phyloP scores from a whole-genome alignment of 257 asterid species.

The Nemophila menziesii region DNA sequence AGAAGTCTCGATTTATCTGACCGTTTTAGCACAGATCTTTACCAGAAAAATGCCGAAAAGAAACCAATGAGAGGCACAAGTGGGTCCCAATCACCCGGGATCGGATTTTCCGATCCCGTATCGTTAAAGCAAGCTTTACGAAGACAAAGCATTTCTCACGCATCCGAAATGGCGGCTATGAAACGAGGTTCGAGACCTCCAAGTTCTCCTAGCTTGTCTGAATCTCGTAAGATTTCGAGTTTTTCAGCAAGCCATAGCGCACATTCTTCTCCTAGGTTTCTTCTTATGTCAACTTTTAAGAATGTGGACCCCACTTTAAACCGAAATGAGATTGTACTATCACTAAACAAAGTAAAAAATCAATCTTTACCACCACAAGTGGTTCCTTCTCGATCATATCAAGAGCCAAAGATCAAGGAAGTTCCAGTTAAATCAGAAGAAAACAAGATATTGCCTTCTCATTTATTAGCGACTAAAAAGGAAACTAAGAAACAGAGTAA shows the following conservation, averaged over 20 bases:
- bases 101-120: slow-evolving; percentile 75
- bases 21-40: slow-evolving; percentile 12
- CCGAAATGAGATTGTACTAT: slow-evolving; percentile 15
- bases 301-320: slow-evolving; percentile 12
- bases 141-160: slow-evolving; percentile 92
- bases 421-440: slow-evolving; percentile 5
- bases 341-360: slow-evolving; percentile 6
- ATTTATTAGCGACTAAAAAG: slow-evolving; percentile 20
- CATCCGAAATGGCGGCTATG: slow-evolving; percentile 78
- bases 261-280: slow-evolving; percentile 28
- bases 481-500: slow-evolving; percentile 18
- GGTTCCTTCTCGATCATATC: slow-evolving; percentile 1
- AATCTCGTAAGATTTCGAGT: slow-evolving; percentile 34
- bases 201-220: slow-evolving; percentile 68
- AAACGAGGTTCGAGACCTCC: slow-evolving; percentile 53
- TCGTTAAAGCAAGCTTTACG: slow-evolving; percentile 86
- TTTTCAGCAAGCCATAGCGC: slow-evolving; percentile 24
- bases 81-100: slow-evolving; percentile 57
- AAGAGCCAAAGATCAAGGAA: slow-evolving; percentile 14
- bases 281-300: slow-evolving; percentile 10
- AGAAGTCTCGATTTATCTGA: slow-evolving; percentile 41
- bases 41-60: slow-evolving; percentile 41
- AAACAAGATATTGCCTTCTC: slow-evolving; percentile 15
- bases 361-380: slow-evolving; percentile 7
- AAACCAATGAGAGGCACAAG: slow-evolving; percentile 55